phyloP scores from a whole-genome alignment of 345 rosid species.

The Camelina hispida region DNA sequence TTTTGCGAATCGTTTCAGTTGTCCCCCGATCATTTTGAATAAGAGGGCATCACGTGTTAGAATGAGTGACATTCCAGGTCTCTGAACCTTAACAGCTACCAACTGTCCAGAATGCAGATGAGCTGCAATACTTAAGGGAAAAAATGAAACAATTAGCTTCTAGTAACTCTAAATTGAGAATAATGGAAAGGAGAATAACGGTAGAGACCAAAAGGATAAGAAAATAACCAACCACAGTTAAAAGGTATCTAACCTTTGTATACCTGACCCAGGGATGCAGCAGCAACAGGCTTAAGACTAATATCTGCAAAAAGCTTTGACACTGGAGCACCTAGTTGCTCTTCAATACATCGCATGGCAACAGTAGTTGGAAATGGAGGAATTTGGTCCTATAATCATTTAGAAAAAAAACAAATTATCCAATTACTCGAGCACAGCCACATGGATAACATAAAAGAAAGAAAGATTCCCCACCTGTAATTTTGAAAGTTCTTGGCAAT shows the following conservation, averaged over 20 bases:
- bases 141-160: constrained; percentile 41
- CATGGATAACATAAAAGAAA: constrained; percentile 19
- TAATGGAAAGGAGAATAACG: background rate
- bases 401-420: constrained; percentile 25
- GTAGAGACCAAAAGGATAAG: constrained; percentile 26
- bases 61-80: constrained; percentile 82
- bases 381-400: constrained; percentile 77
- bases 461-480: constrained; percentile 63
- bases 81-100: constrained; percentile 97
- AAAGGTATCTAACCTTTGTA: constrained; percentile 76
- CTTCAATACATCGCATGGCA: constrained; percentile 84
- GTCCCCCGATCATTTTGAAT: constrained; percentile 94
- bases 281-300: constrained; percentile 85
- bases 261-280: constrained; percentile 98
- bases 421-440: background rate
- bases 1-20: constrained; percentile 86
- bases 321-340: constrained; percentile 72
- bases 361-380: constrained; percentile 83
- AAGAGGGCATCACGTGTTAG: constrained; percentile 96
- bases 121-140: constrained; percentile 76
- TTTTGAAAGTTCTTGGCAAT: constrained; percentile 93
- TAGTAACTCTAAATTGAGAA: constrained; percentile 19
- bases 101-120: constrained; percentile 96
- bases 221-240: constrained; percentile 21
- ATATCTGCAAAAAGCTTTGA: constrained; percentile 84